Evolutionary conservation across 305 asterid genomes (phyloP), one percentile per base, ranked within the genome.

Genomic region (Fraxinus ornus): DNA sequence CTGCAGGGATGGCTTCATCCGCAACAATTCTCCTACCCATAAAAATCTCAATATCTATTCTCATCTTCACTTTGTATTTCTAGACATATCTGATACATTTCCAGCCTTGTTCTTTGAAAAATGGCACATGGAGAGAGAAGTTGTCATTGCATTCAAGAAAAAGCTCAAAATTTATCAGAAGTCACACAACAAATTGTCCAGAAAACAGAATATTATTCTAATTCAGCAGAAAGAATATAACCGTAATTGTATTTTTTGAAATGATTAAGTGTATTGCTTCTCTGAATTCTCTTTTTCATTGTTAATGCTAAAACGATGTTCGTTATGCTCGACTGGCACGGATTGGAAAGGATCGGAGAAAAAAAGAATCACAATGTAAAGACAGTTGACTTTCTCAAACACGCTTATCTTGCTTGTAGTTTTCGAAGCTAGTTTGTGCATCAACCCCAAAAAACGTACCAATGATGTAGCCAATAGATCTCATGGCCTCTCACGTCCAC

Each of bases 21-120:
- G 84, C 91, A 81, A 44, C 36, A 37, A 77, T 80, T 78, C 78
- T 75, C 10, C 79, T 83, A 77, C 88, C 89, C 77, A 78, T 86
- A 52, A 86, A 85, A 24, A 7, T 77, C 33, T 70, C 86, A 57
- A 83, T 86, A 68, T 64, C 57, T 52, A 78, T 81, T 44, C 77
- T 84, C 60, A 36, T 82, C 47, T 78, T 77, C 71, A n/a, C 79
- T 52, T 62, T 80, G 32, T 81, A 33, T 66, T 52, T 76, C 78
- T 79, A 73, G 84, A 64, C 82, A 7, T 26, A 60, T 80, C 80
- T 86, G 78, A 78, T 60, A 72, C 33, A 75, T 79, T 22, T 9
- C 2, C 17, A 83, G 81, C 82, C 70, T 15, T 35, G 77, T 76
- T 81, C 81, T 77, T 57, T 41, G 30, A 49, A 77, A 13, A 60